Conservation (phyloP, 768 basidiomycete species). For the Multifurca ochricompacta region DNA sequence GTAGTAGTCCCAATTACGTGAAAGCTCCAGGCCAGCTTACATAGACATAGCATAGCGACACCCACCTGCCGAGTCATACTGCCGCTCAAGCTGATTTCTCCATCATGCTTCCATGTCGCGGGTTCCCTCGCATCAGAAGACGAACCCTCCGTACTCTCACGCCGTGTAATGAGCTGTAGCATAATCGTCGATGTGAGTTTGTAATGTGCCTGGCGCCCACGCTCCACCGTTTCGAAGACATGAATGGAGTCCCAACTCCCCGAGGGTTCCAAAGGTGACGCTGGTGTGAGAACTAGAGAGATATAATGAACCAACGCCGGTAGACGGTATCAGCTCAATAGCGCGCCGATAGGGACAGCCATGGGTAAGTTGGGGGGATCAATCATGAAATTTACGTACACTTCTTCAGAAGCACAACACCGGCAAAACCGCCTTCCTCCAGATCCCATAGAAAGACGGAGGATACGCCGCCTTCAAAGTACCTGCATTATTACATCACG, state of each 20-base stretch:
- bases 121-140: conserved; percentile 31
- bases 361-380: neutral
- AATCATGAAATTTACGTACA: conserved; percentile 37
- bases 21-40: neutral
- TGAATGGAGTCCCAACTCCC: conserved; percentile 99
- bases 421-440: conserved; percentile 94
- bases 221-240: conserved; percentile 91
- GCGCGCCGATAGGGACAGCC: neutral
- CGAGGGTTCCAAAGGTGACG: conserved; percentile 50
- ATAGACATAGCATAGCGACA: conserved; percentile 15
- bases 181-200: conserved; percentile 96
- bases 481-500: conserved; percentile 40
- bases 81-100: conserved; percentile 80
- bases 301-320: neutral
- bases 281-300: conserved; percentile 50
- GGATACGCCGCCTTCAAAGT: conserved; percentile 97
- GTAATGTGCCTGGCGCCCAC: conserved; percentile 89
- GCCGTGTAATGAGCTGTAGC: conserved; percentile 73
- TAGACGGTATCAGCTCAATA: neutral
- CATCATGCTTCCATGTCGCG: conserved; percentile 48
- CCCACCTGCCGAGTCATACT: conserved; percentile 95
- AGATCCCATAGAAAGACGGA: conserved; percentile 98
- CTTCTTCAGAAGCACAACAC: conserved; percentile 94
- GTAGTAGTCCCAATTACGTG: neutral
- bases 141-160: conserved; percentile 21